A percentile compares a stretch with the other conserved stretches of the same genome.
phyloP scores from a whole-genome alignment of 2,329 filamentous ascomycete genomes.

The Botrytis pseudocinerea region DNA sequence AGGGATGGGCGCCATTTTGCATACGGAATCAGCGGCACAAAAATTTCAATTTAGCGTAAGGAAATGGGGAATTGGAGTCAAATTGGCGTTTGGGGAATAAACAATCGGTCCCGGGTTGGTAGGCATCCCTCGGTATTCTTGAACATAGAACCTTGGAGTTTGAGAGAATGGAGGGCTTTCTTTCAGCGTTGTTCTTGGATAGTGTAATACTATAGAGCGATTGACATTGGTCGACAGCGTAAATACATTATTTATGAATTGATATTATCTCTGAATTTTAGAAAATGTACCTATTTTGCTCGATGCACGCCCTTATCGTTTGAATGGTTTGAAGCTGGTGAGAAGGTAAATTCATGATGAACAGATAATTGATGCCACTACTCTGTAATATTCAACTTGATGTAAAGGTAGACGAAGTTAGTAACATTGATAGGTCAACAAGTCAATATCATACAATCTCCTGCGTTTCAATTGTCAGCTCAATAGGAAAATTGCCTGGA shows the following conservation, averaged over 20 bases:
- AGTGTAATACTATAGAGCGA: neutral
- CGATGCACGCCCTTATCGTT: neutral
- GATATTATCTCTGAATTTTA: neutral
- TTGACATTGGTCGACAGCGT: neutral
- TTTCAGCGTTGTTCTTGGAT: neutral
- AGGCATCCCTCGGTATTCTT: neutral
- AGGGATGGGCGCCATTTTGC: neutral
- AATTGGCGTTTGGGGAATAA: constrained; percentile 1
- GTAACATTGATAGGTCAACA: neutral
- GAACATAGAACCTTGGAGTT: constrained; percentile 3
- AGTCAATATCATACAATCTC: neutral
- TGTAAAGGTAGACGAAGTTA: neutral
- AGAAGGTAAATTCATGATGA: neutral
- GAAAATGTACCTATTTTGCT: neutral
- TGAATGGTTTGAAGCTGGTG: neutral
- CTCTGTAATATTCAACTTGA: neutral
- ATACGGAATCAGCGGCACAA: neutral
- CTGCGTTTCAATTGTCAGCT: neutral
- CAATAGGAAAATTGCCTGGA: neutral
- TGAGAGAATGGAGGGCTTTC: neutral
- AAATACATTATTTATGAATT: neutral
- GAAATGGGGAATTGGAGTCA: constrained; percentile 1
- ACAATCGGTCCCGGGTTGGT: neutral
- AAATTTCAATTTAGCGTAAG: neutral
- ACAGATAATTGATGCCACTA: neutral